Conservation (phyloP, 306 rosid genomes). For the Malus orientalis region DNA sequence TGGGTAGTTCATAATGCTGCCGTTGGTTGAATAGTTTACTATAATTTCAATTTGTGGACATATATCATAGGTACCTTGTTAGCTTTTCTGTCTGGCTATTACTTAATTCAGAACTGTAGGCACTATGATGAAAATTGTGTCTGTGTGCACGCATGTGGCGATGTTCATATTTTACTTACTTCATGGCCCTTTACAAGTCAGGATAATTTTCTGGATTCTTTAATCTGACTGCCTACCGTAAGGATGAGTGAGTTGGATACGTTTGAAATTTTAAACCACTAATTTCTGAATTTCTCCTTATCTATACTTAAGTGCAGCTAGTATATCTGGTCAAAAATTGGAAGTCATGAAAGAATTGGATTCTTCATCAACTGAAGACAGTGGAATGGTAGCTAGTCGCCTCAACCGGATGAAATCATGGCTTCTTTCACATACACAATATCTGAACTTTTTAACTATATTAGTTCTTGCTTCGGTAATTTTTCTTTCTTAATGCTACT, state of each 20-base stretch:
- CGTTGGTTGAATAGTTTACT: background rate
- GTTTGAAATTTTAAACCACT: background rate
- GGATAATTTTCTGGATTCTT: background rate
- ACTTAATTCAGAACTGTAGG: background rate
- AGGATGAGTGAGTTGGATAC: background rate
- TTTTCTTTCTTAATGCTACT: background rate
- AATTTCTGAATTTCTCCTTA: background rate
- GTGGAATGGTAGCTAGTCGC: constrained; percentile 27
- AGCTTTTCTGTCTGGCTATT: background rate
- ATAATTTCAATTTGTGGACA: background rate
- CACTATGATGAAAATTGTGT: background rate
- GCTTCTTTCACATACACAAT: constrained; percentile 17
- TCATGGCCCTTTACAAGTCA: background rate
- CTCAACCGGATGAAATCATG: constrained; percentile 35
- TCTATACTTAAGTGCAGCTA: constrained; percentile 24
- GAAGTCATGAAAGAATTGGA: constrained; percentile 48
- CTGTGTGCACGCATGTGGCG: background rate
- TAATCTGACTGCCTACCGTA: background rate
- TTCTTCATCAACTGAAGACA: constrained; percentile 28
- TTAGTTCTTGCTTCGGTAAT: constrained; percentile 15
- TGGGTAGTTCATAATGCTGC: background rate
- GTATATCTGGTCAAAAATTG: constrained; percentile 39
- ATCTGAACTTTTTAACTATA: constrained; percentile 1
- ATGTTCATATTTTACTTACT: background rate
- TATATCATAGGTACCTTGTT: background rate